These are phyloP conservation scores for Epichloe typhina DNA, from an alignment of 2,329 filamentous ascomycete genomes.

Conservation along the genomic window DNA sequence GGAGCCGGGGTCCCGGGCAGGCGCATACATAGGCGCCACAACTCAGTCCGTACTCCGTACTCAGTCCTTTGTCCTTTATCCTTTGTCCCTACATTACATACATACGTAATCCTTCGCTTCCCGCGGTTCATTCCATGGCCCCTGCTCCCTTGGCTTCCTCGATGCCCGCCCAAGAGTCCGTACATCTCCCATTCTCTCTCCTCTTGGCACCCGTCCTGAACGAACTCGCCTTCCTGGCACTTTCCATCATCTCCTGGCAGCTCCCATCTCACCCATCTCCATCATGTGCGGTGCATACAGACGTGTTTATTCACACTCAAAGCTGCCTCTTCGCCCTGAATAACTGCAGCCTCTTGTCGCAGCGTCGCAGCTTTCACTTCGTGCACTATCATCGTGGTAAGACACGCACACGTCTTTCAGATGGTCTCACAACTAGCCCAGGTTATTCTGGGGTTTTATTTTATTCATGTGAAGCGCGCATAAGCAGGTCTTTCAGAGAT, in stretches of 20 bases:
- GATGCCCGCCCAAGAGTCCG: too few species aligned
- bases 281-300: neutral
- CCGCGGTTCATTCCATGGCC: too few species aligned
- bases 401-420: neutral
- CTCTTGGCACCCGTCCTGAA: neutral
- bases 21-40: neutral
- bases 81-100: too few species aligned
- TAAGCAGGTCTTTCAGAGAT: constrained; percentile 3
- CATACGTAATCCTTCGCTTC: too few species aligned
- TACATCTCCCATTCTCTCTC: too few species aligned
- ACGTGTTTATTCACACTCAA: neutral
- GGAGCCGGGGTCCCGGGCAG: constrained; percentile 7
- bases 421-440: neutral
- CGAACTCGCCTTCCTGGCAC: neutral
- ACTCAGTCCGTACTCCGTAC: too few species aligned
- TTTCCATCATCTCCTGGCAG: neutral
- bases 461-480: neutral
- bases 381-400: neutral
- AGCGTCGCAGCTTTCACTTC: neutral
- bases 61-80: too few species aligned
- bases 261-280: neutral
- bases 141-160: too few species aligned
- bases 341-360: neutral
- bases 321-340: neutral
- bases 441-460: neutral